phyloP scores from a whole-genome alignment of 2,329 filamentous ascomycete species.

The Xylaria digitata region DNA sequence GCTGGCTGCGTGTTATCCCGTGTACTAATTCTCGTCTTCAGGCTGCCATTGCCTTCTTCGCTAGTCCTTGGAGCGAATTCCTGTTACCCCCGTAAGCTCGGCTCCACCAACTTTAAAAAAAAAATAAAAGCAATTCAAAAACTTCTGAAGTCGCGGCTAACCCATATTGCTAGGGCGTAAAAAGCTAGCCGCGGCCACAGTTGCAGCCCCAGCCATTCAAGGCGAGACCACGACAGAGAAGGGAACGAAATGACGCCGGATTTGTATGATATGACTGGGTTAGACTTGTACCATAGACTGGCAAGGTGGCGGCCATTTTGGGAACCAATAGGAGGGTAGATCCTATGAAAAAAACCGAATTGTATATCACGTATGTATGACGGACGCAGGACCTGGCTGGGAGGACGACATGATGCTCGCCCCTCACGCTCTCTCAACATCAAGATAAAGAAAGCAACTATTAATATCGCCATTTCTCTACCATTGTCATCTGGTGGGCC shows the following conservation, averaged over 20 bases:
- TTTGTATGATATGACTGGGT: slow-evolving; percentile 34
- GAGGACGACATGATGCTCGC: background rate
- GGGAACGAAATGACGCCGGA: background rate
- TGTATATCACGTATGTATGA: slow-evolving; percentile 27
- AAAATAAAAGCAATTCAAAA: background rate
- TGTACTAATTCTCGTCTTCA: slow-evolving; percentile 47
- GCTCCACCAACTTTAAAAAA: background rate
- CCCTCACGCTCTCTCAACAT: background rate
- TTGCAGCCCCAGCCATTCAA: background rate
- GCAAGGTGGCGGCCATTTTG: background rate
- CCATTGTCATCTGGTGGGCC: background rate
- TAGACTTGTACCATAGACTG: slow-evolving; percentile 28
- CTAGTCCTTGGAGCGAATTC: slow-evolving; percentile 74
- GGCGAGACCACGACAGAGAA: background rate
- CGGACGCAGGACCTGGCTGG: background rate
- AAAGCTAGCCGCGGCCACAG: background rate
- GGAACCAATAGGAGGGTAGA: background rate
- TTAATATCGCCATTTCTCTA: background rate
- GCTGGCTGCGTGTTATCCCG: background rate
- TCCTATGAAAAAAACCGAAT: slow-evolving; percentile 9
- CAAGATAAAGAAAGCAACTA: slow-evolving; percentile 12
- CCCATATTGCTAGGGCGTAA: slow-evolving; percentile 17
- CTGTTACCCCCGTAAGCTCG: slow-evolving; percentile 71
- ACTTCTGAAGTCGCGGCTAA: slow-evolving; percentile 11
- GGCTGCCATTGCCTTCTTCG: slow-evolving; percentile 74